Evolutionary conservation across 1,284 basidiomycete species (phyloP), one percentile per base, ranked within the genome.

Genomic region (Pholiota adiposa): DNA sequence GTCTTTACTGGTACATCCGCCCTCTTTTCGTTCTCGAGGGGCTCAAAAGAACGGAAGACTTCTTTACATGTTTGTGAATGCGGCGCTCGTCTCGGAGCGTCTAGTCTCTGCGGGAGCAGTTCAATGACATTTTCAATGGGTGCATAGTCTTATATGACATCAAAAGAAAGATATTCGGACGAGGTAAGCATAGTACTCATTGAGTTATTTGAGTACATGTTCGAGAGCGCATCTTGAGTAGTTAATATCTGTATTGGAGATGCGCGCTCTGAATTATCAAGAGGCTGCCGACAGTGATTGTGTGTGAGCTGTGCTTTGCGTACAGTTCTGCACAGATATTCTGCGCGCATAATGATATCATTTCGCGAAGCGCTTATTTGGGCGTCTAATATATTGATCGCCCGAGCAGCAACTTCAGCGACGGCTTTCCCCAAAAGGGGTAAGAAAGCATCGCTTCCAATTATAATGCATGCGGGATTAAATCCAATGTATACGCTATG

Each of bases 401-500:
- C 4, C 3, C 38, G 4, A n/a, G 38, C 16, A 4, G n/a, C 38
- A 2, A 40, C 38, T 19, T 16, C 14, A n/a, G 38, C 11, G 18
- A 18, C 7, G 14, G 38, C 4, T 16, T 6, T 40, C 18, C 38
- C 38, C 7, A 6, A 2, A 16, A 40, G 18, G 3, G 38, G 38
- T 18, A n/a, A n/a, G 2, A n/a, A 7, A n/a, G 18, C 38, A 40
- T 7, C 16, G 7, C 38, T 40, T 6, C 38, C 38, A 40, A 40
- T 40, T 6, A 40, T 12, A 6, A 40, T n/a, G 7, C 38, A 6
- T 6, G 38, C 43, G 0, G 55, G 59, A 69, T 61, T 61, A n/a
- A 56, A 57, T 12, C 59, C 59, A 11, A 61, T 19, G 4, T 33
- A 53, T n/a, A 54, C 61, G 1, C 64, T 4, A 46, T 74, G 72